phyloP scores from a whole-genome alignment of 1,284 basidiomycete genomes.

The Somion occarium region DNA sequence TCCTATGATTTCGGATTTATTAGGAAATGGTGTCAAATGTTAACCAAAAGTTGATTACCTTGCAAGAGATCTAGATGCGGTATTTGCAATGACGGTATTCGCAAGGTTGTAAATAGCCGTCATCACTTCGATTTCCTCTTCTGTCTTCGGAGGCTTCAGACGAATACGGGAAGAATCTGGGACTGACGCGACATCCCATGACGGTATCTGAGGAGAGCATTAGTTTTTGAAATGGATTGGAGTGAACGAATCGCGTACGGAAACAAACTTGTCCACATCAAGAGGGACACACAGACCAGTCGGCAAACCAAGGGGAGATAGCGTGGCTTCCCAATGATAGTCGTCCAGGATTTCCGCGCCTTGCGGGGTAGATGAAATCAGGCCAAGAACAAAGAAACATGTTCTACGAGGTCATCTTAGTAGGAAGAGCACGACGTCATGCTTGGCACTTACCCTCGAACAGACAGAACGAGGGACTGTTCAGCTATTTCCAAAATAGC shows the following conservation, averaged over 20 bases:
- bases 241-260: conserved; percentile 44
- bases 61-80: conserved; percentile 83
- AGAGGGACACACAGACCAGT: conserved; percentile 89
- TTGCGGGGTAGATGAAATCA: conserved; percentile 70
- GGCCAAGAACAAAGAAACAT: conserved; percentile 92
- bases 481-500: conserved; percentile 90
- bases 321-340: conserved; percentile 87
- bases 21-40: not conserved
- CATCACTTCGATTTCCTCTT: conserved; percentile 82
- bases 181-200: conserved; percentile 58
- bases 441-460: conserved; percentile 73
- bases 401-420: conserved; percentile 50
- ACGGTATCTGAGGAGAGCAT: conserved; percentile 55
- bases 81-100: conserved; percentile 94
- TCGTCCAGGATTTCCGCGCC: conserved; percentile 86
- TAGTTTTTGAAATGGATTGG: not conserved
- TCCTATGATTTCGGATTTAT: conserved; percentile 37
- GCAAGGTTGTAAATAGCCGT: conserved; percentile 90
- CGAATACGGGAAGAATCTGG: conserved; percentile 43
- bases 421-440: conserved; percentile 3
- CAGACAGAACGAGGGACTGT: conserved; percentile 83
- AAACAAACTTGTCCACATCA: conserved; percentile 77
- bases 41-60: conserved; percentile 43
- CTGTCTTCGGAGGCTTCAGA: conserved; percentile 60
- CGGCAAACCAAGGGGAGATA: conserved; percentile 83